These are phyloP conservation scores for Dipteronia sinensis DNA, from an alignment of 345 rosid species.

Conservation along the genomic window DNA sequence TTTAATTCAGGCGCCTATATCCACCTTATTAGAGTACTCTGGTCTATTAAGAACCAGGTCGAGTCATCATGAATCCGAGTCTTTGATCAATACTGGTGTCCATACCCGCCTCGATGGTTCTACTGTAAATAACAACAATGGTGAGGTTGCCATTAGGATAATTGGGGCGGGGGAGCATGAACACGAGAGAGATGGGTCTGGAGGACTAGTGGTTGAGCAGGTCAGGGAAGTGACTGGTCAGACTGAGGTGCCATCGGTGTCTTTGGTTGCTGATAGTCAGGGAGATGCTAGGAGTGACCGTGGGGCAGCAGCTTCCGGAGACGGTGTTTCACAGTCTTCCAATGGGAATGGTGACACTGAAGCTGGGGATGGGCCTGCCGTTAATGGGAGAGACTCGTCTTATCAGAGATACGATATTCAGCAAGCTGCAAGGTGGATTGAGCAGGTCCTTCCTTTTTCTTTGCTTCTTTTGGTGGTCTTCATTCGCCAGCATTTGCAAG, in stretches of 20 bases:
- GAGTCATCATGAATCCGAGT: conserved; percentile 56
- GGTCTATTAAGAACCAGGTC: conserved; percentile 72
- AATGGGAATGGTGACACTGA: conserved; percentile 49
- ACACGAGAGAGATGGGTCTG: conserved; percentile 46
- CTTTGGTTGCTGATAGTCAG: conserved; percentile 36
- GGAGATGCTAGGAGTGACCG: conserved; percentile 53
- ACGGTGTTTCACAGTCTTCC: conserved; percentile 47
- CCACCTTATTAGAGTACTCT: conserved; percentile 88
- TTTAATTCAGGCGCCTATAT: conserved; percentile 86
- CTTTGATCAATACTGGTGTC: conserved; percentile 38
- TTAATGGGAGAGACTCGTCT: conserved; percentile 72
- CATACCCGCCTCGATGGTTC: conserved; percentile 50
- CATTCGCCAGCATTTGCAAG: conserved; percentile 99
- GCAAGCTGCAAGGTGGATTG: conserved; percentile 99
- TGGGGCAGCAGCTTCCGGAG: conserved; percentile 28
- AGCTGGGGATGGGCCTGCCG: conserved; percentile 52
- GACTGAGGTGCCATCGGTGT: conserved; percentile 36
- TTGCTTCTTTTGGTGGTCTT: conserved; percentile 96
- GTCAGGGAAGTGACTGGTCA: conserved; percentile 44
- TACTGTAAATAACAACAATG: conserved; percentile 36
- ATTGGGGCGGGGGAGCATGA: conserved; percentile 87
- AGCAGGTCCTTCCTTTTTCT: conserved; percentile 96
- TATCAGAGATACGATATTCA: conserved; percentile 99
- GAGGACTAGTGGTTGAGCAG: conserved; percentile 61
- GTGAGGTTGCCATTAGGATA: conserved; percentile 94